Evolutionary conservation across 2,329 filamentous ascomycete species (phyloP).

Genomic region (Albifimbria verrucaria): DNA sequence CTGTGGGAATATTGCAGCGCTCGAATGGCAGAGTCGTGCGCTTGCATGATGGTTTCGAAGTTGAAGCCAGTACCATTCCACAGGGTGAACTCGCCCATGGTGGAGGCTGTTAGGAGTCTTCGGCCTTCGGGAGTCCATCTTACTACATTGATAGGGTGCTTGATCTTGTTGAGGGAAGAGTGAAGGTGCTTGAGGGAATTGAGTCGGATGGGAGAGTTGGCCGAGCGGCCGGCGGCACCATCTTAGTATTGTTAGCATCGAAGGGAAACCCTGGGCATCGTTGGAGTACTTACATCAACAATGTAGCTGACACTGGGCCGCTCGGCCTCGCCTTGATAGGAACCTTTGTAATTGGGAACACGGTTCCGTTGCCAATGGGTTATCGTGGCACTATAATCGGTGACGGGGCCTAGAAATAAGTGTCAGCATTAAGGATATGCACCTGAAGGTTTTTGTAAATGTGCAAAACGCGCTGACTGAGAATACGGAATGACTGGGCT

Average conservation of each 20-base stretch:
- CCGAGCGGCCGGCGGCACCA: conserved; percentile 80
- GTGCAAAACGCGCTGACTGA: background rate
- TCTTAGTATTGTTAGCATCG: conserved; percentile 47
- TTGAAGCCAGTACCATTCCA: conserved; percentile 99
- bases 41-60: conserved; percentile 99
- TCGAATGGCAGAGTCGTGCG: conserved; percentile 84
- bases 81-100: conserved; percentile 94
- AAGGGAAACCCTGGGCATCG: background rate
- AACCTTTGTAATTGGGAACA: conserved; percentile 63
- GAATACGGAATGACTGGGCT: no score
- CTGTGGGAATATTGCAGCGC: conserved; percentile 87
- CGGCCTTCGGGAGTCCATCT: conserved; percentile 97
- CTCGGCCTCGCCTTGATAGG: conserved; percentile 72
- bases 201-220: conserved; percentile 75
- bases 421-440: background rate
- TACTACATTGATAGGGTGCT: conserved; percentile 95
- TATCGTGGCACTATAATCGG: conserved; percentile 87
- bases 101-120: conserved; percentile 85
- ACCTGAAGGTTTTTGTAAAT: no score
- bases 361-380: conserved; percentile 89
- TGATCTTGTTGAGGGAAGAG: conserved; percentile 97
- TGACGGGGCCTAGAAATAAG: conserved; percentile 67
- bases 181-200: conserved; percentile 92
- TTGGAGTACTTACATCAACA: conserved; percentile 64
- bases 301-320: conserved; percentile 86